Conservation (phyloP, 805 yeast species). For the Metschnikowia santaceciliae region DNA sequence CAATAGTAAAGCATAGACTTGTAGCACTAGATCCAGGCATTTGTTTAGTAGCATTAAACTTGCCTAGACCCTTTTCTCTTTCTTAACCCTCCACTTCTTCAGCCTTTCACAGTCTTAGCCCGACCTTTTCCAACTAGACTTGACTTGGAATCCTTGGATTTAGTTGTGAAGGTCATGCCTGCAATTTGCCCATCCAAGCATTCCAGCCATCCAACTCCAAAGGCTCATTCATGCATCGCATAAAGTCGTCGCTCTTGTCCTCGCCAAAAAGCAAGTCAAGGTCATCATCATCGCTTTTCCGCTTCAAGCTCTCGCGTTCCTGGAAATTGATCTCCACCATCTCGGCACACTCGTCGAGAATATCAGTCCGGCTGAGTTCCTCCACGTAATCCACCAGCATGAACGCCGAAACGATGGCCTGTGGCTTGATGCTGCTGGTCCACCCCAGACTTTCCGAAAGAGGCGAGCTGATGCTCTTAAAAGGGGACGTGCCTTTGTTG, state of each 20-base stretch:
- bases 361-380: constrained; percentile 27
- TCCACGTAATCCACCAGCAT: constrained; percentile 38
- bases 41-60: too few relatives aligned
- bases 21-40: too few relatives aligned
- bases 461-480: constrained; percentile 26
- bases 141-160: not conserved
- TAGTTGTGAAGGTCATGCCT: not conserved
- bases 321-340: constrained; percentile 23
- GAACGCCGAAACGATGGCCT: constrained; percentile 44
- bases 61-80: too few relatives aligned
- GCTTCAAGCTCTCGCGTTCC: constrained; percentile 7
- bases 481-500: not conserved
- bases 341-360: constrained; percentile 16
- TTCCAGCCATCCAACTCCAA: constrained; percentile 36
- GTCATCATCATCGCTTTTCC: constrained; percentile 22
- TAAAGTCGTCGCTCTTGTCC: constrained; percentile 28
- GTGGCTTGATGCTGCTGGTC: constrained; percentile 45
- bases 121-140: not conserved
- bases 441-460: constrained; percentile 32
- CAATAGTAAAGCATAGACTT: too few relatives aligned
- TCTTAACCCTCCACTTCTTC: too few relatives aligned
- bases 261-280: constrained; percentile 35
- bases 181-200: not conserved
- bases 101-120: too few relatives aligned
- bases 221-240: constrained; percentile 23